Conservation (phyloP, 768 basidiomycete species). For the Naganishia randhawae region DNA sequence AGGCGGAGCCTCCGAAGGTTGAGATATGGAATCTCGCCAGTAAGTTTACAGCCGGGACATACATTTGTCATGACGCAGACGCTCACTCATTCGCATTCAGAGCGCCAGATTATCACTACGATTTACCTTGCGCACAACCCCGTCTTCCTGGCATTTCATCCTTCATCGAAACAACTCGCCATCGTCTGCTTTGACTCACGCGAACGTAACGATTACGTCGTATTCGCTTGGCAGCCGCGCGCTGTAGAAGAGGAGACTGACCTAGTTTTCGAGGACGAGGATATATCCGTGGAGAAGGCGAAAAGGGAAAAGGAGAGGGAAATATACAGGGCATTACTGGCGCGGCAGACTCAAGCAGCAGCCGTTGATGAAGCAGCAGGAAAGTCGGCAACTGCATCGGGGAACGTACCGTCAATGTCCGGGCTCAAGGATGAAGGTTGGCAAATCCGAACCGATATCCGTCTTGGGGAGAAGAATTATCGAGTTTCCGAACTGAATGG, state of each 20-base stretch:
- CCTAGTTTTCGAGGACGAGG: constrained; percentile 2
- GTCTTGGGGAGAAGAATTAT: constrained; percentile 18
- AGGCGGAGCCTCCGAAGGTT: constrained; percentile 15
- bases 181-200: constrained; percentile 28
- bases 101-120: constrained; percentile 25
- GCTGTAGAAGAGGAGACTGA: background rate
- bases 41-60: background rate
- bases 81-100: background rate
- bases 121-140: constrained; percentile 25
- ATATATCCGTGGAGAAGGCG: background rate
- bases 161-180: constrained; percentile 25
- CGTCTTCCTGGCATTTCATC: constrained; percentile 24
- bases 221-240: constrained; percentile 22
- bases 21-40: constrained; percentile 26
- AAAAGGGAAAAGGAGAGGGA: constrained; percentile 20
- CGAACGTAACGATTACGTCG: constrained; percentile 21
- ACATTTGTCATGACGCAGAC: background rate
- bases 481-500: constrained; percentile 28
- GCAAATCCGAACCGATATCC: constrained; percentile 24
- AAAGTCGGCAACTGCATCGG: background rate
- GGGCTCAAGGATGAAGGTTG: constrained; percentile 23
- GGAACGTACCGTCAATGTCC: background rate
- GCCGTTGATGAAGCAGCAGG: no score
- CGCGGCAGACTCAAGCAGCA: constrained; percentile 5
- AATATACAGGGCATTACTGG: constrained; percentile 3